Base-by-base conservation (phyloP, 208 protist species). In the Trypanosoma cruzi region DNA sequence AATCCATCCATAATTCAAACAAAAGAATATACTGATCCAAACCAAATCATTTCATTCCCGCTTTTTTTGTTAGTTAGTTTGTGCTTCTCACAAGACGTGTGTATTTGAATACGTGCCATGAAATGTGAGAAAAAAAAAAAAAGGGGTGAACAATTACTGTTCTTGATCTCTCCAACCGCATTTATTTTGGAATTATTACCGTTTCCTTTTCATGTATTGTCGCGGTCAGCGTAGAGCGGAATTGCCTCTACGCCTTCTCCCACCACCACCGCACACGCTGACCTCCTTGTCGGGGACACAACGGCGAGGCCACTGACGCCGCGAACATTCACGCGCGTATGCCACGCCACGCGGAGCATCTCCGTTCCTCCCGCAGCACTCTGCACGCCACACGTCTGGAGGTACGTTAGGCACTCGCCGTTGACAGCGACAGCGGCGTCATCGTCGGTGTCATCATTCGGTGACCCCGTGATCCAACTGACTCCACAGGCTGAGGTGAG, bases 281-380 rank as follows among this genome's bases (percentile, higher is more conserved):
- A 24, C 36, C 18, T 22, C 42, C 5, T 20, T 13, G 20, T 26
- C 24, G 32, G 16, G 26, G 57, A 49, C 20, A 31, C 36, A 32
- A 89, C 64, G 5, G 74, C 72, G 13, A 89, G 28, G 7, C 85
- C 85, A 64, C 88, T 93, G 26, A 89, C 82, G 24, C 85, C 79
- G 8, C 88, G 84, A n/a, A 89, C 77, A 58, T 81, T 90, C 13
- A 83, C 57, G 0, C 85, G 84, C 22, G 65, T 72, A 32, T 74
- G 46, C 20, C 28, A 6, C 34, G 49, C 31, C 16, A 75, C 46
- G 4, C 37, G 16, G 34, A 62, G 46, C 32, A 49, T 28, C 14
- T 67, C 75, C 24, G 59, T 60, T 16, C 16, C 6, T 18, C 31
- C 29, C 31, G 22, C 11, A n/a, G 22, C 29, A 0, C 6, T 4